These are phyloP conservation scores for Hypericum perforatum DNA, from an alignment of 345 rosid genomes.

Conservation along the genomic window DNA sequence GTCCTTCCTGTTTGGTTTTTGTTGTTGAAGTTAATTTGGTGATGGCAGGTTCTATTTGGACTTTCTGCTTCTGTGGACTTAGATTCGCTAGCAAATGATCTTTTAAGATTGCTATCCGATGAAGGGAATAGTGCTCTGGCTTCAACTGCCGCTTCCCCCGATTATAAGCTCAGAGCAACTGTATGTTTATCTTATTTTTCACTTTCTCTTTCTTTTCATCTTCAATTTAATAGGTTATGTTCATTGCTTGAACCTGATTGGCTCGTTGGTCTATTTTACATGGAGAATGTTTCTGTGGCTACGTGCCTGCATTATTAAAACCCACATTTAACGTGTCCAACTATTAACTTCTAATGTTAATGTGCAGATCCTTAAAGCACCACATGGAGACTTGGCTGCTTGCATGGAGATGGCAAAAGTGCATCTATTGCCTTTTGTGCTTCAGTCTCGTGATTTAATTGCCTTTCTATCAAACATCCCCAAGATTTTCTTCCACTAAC, in stretches of 20 bases:
- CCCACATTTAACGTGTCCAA: no score
- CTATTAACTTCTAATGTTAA: no score
- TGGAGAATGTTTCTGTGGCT: no score
- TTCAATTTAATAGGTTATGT: no score
- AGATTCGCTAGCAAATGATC: slow-evolving; percentile 50
- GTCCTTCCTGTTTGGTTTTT: neutral
- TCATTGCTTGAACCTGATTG: no score
- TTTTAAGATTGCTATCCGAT: slow-evolving; percentile 35
- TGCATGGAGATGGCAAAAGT: slow-evolving; percentile 98
- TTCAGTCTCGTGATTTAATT: neutral
- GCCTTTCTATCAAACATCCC: neutral
- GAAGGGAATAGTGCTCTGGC: slow-evolving; percentile 28
- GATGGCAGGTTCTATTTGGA: slow-evolving; percentile 64
- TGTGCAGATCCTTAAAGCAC: slow-evolving; percentile 60
- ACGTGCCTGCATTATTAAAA: no score
- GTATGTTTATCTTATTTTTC: slow-evolving; percentile 27
- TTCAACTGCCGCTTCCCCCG: slow-evolving; percentile 54
- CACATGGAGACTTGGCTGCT: slow-evolving; percentile 67
- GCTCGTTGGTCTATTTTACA: no score
- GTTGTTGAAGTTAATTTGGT: neutral
- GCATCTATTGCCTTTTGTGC: neutral
- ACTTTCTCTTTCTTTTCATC: no score
- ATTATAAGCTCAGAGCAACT: slow-evolving; percentile 60
- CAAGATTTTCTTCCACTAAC: neutral
- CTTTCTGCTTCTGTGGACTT: slow-evolving; percentile 55